Evolutionary conservation across 306 rosid species (phyloP), one percentile per base, ranked within the genome.

Genomic region (Boehmeria nivea): DNA sequence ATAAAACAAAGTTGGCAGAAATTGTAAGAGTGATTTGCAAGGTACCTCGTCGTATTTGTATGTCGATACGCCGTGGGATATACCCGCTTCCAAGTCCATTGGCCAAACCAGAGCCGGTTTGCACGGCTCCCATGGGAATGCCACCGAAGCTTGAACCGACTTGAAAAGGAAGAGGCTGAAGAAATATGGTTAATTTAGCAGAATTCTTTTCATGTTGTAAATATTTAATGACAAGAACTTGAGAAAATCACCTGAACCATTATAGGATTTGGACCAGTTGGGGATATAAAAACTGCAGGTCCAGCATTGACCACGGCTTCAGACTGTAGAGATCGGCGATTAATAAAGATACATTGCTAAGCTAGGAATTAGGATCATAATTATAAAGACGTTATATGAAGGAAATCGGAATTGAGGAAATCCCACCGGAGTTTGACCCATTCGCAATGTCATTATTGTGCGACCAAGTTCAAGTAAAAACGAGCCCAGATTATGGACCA

Each of bases 391-490:
- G 69, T 18, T 56, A 58, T 38, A n/a, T 24, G 46, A 26, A 49
- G 69, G 54, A 75, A 57, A 57, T 56, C 51, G 10, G 45, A 40
- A n/a, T 4, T 2, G 45, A 48, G 33, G 54, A 11, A 73, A 51
- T 57, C 80, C 53, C 78, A 93, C 99, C 69, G 90, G 86, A 51
- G 78, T 66, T 72, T 83, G 94, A 66, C 99, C 96, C 83, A 93
- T 67, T 61, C 89, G 95, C 67, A 88, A 65, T 17, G 95, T 80
- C 83, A 88, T 83, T 65, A 83, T 76, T 36, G 99, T 88, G 28
- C 99, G 96, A 60, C 99, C 96, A 67, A 93, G 96, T 87, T 93
- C 96, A 42, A 93, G 96, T 43, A 93, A 74, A 73, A 76, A 74
- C 39, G 95, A 96, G 63, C 99, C 99, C 31, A 93, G 84, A 76